phyloP scores from a whole-genome alignment of 2,329 filamentous ascomycete species.

The Cercospora sp. region DNA sequence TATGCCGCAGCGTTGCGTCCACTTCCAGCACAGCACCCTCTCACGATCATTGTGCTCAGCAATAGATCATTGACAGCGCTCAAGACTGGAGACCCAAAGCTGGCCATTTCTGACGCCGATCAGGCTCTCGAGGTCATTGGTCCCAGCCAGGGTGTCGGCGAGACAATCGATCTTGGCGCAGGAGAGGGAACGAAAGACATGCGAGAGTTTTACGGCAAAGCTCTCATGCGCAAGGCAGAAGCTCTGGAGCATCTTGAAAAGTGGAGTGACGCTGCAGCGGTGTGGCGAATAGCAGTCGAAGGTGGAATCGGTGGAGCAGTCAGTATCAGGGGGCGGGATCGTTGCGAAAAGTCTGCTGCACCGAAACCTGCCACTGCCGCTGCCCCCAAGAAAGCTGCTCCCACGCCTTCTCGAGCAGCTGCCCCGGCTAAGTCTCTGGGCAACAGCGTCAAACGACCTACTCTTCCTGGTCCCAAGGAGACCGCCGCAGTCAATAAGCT shows the following conservation, averaged over 20 bases:
- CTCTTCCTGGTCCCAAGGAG: conserved; percentile 42
- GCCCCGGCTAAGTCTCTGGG: conserved; percentile 29
- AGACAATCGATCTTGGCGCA: conserved; percentile 69
- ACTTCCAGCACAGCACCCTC: conserved; percentile 75
- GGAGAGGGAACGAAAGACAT: conserved; percentile 71
- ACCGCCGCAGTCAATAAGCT: conserved; percentile 77
- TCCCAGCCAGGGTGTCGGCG: conserved; percentile 72
- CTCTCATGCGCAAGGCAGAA: conserved; percentile 90
- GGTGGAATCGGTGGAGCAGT: conserved; percentile 81
- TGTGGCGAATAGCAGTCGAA: conserved; percentile 83
- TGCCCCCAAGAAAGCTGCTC: conserved; percentile 47
- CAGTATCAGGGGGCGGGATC: conserved; percentile 79
- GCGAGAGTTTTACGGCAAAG: conserved; percentile 91
- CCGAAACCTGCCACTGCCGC: conserved; percentile 56
- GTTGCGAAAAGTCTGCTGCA: conserved; percentile 81
- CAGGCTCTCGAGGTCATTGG: conserved; percentile 79
- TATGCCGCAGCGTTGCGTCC: conserved; percentile 76
- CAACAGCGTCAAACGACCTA: conserved; percentile 33
- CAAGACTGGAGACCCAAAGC: conserved; percentile 89
- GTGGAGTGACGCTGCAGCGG: conserved; percentile 77
- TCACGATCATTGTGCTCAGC: conserved; percentile 84
- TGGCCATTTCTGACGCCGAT: conserved; percentile 82
- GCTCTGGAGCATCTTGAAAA: conserved; percentile 93
- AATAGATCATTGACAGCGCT: conserved; percentile 88
- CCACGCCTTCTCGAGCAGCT: conserved; percentile 34